phyloP scores from a whole-genome alignment of 78 protist species.

The Dictyostelium discoideum region dicty_2.7 NC_007088.5:6969501-6970000 shows the following conservation, averaged over 20 bases:
- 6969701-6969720: slow-evolving; percentile 66
- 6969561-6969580: background rate
- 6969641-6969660: slow-evolving; percentile 58
- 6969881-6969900: slow-evolving; percentile 4
- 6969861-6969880: background rate
- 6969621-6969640: slow-evolving; percentile 26
- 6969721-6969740: slow-evolving; percentile 46
- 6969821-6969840: slow-evolving; percentile 41
- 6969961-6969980: background rate
- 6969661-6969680: slow-evolving; percentile 47
- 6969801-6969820: slow-evolving; percentile 66
- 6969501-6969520: slow-evolving; percentile 30
- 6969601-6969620: slow-evolving; percentile 16
- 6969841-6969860: slow-evolving; percentile 34
- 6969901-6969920: background rate
- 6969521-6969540: background rate
- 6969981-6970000: slow-evolving; percentile 20
- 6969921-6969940: background rate
- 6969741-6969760: slow-evolving; percentile 45
- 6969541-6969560: background rate
- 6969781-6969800: slow-evolving; percentile 27
- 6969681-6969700: slow-evolving; percentile 39
- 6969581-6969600: slow-evolving; percentile 2
- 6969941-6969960: background rate
- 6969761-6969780: slow-evolving; percentile 73